Conservation (phyloP, 2,329 filamentous ascomycete genomes). For the Pyricularia pennisetigena region DNA sequence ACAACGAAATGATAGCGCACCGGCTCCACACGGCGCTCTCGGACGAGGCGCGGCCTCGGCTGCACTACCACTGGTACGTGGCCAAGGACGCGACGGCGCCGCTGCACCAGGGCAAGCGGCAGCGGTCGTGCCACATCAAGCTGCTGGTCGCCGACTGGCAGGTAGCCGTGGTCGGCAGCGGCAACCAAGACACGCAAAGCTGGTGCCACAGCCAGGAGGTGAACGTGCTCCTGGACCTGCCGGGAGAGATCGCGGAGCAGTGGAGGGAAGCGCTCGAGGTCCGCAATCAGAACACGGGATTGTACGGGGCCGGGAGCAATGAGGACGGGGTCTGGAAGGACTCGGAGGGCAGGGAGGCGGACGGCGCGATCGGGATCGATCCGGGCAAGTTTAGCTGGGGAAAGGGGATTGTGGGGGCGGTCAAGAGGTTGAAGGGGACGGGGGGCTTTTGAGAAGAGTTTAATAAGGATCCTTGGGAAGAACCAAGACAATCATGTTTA, state of each 20-base stretch:
- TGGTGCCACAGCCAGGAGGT: constrained; percentile 74
- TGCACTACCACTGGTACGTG: constrained; percentile 62
- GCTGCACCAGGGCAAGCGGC: constrained; percentile 55
- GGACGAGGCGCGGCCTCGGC: constrained; percentile 29
- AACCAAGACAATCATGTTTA: too few species aligned
- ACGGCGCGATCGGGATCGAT: constrained; percentile 40
- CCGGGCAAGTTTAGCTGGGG: constrained; percentile 48
- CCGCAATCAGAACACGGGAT: constrained; percentile 52
- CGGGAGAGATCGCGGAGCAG: constrained; percentile 40
- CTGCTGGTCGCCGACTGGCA: constrained; percentile 62
- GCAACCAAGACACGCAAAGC: constrained; percentile 72
- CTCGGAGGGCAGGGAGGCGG: constrained; percentile 32
- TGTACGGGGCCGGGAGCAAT: constrained; percentile 41
- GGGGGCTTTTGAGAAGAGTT: constrained; percentile 38
- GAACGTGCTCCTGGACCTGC: constrained; percentile 64
- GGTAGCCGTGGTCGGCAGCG: constrained; percentile 63
- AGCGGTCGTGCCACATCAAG: constrained; percentile 66
- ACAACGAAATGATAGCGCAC: constrained; percentile 61
- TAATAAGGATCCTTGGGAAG: not conserved
- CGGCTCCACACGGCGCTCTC: constrained; percentile 47
- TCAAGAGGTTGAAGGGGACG: constrained; percentile 45
- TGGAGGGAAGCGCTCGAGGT: constrained; percentile 44
- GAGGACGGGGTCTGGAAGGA: constrained; percentile 56
- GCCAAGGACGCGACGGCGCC: constrained; percentile 63
- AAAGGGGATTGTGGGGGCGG: constrained; percentile 45